Percentiles rank a stretch among this genome's conserved stretches.
Conservation (phyloP, 306 rosid genomes). For the Prosopis cineraria region DNA sequence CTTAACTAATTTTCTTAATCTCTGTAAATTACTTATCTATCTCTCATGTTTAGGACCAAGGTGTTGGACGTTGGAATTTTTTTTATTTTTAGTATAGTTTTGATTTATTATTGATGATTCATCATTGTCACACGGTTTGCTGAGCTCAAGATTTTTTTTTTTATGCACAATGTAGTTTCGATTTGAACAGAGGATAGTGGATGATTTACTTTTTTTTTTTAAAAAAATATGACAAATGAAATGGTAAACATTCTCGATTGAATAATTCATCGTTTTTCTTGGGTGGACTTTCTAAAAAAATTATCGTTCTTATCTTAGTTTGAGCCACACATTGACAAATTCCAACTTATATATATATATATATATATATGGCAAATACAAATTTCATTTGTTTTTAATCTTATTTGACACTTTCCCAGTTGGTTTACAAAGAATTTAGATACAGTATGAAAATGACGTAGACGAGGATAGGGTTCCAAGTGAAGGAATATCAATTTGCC, state of each 20-base stretch:
- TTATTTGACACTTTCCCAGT: neutral
- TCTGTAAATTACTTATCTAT: too few species aligned
- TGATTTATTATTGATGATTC: neutral
- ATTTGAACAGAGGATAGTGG: neutral
- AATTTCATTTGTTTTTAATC: neutral
- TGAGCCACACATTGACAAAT: neutral
- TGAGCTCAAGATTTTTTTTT: neutral
- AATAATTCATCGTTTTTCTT: neutral
- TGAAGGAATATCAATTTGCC: neutral
- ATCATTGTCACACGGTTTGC: neutral
- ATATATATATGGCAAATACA: neutral
- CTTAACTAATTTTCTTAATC: too few species aligned
- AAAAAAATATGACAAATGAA: neutral
- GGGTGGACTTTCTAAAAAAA: neutral
- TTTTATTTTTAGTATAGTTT: neutral
- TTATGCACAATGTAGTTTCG: neutral
- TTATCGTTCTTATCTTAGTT: neutral
- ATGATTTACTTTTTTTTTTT: neutral
- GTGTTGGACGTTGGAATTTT: too few species aligned
- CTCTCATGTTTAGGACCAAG: too few species aligned
- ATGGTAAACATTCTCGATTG: neutral
- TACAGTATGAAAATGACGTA: neutral
- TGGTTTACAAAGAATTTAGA: neutral
- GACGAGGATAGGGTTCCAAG: neutral
- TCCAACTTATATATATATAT: neutral